Conservation (phyloP, 352 stramenopile species). For the Phytophthora brassicae region DNA sequence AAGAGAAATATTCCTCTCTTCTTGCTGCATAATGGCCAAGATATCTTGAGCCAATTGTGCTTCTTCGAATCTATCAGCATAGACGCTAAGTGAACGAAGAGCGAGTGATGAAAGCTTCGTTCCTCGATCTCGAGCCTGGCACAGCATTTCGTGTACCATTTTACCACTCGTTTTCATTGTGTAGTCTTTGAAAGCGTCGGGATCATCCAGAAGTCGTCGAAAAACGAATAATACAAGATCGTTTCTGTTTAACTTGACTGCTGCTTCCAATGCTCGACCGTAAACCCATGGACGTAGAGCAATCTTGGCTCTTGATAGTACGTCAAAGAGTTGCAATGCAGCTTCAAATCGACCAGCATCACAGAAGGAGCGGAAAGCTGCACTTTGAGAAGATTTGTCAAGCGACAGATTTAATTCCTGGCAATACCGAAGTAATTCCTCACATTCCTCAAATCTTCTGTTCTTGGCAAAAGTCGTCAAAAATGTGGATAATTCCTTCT, state of each 20-base stretch:
- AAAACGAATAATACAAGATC: slow-evolving; percentile 1
- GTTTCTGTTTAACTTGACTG: neutral
- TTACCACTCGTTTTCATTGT: neutral
- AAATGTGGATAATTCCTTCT: neutral
- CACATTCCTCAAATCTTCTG: slow-evolving; percentile 33
- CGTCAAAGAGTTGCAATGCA: neutral
- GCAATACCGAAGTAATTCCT: slow-evolving; percentile 54
- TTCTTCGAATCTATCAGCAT: slow-evolving; percentile 3
- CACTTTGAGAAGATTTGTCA: slow-evolving; percentile 33
- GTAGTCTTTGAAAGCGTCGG: neutral
- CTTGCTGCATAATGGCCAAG: slow-evolving; percentile 4
- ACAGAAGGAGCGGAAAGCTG: slow-evolving; percentile 1
- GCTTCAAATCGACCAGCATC: neutral
- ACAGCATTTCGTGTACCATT: neutral
- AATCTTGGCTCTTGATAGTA: neutral
- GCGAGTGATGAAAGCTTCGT: neutral
- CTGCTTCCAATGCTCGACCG: slow-evolving; percentile 2
- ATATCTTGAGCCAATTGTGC: neutral
- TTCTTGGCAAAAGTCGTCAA: neutral
- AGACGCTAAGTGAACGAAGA: slow-evolving; percentile 1
- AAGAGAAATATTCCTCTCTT: neutral
- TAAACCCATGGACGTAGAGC: neutral
- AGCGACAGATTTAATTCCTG: slow-evolving; percentile 46
- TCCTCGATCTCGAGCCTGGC: neutral
- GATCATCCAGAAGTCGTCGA: neutral